Conservation (phyloP, 768 basidiomycete genomes). For the Rhizopogon salebrosus region DNA sequence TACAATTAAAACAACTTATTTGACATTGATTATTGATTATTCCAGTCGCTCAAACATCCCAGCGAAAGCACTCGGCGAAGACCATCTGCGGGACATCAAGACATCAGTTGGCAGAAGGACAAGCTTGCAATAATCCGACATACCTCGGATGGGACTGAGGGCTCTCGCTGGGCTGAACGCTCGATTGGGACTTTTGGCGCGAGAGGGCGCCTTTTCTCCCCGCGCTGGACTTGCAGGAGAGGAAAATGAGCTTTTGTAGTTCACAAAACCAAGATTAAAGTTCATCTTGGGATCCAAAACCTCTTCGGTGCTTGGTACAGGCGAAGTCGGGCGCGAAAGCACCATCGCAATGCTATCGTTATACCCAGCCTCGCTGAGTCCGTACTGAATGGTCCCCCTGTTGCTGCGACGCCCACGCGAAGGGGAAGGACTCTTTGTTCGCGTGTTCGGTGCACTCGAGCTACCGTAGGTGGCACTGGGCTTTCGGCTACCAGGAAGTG, state of each 20-base stretch:
- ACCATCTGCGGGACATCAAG: conserved; percentile 13
- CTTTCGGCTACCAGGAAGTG: neutral
- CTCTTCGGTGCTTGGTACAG: conserved; percentile 1
- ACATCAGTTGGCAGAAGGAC: conserved; percentile 1
- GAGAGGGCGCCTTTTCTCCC: neutral
- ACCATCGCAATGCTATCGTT: conserved; percentile 17
- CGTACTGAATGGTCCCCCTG: conserved; percentile 6
- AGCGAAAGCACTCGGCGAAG: conserved; percentile 24
- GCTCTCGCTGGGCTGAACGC: conserved; percentile 16
- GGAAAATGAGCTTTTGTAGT: neutral
- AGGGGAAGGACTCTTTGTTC: neutral
- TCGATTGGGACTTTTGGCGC: conserved; percentile 14
- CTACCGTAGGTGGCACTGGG: neutral
- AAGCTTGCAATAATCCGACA: conserved; percentile 16
- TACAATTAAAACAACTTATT: no score
- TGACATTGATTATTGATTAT: neutral
- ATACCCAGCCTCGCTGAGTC: neutral
- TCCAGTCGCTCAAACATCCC: conserved; percentile 6
- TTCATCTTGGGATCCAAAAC: conserved; percentile 6
- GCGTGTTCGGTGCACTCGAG: neutral
- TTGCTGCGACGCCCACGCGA: conserved; percentile 15
- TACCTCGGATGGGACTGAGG: conserved; percentile 28
- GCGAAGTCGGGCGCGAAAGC: conserved; percentile 20
- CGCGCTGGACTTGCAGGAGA: conserved; percentile 1
- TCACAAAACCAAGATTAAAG: neutral